phyloP scores from a whole-genome alignment of 108 stramenopile species.

The Cyclotella atomus region DNA sequence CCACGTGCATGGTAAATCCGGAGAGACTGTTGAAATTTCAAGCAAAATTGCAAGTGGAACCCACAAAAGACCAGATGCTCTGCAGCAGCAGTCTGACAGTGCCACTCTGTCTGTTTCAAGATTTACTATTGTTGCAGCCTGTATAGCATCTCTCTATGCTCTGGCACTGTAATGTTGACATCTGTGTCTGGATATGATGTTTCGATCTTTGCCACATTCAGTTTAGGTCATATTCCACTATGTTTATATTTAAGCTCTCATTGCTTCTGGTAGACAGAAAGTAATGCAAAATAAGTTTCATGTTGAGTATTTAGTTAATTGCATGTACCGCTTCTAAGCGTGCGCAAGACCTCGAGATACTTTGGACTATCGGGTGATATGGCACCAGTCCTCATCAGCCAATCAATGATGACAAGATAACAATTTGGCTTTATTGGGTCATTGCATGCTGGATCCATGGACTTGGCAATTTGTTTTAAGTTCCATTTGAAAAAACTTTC shows the following conservation, averaged over 20 bases:
- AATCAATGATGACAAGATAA: slow-evolving; percentile 87
- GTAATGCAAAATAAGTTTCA: not conserved
- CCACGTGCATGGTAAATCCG: not conserved
- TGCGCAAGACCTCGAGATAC: slow-evolving; percentile 78
- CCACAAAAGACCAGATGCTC: slow-evolving; percentile 9
- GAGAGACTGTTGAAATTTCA: not conserved
- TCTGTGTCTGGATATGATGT: not conserved
- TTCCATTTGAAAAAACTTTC: slow-evolving; percentile 82
- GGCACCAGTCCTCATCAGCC: slow-evolving; percentile 60
- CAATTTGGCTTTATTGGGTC: slow-evolving; percentile 94
- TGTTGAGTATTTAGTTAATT: not conserved
- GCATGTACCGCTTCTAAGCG: slow-evolving; percentile 76
- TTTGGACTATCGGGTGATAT: slow-evolving; percentile 74
- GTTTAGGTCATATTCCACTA: not conserved
- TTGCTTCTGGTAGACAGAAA: not conserved
- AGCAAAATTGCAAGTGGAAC: slow-evolving; percentile 8
- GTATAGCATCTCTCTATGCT: not conserved
- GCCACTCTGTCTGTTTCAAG: not conserved
- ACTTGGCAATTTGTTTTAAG: slow-evolving; percentile 61
- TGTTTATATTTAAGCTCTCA: not conserved
- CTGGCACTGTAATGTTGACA: not conserved
- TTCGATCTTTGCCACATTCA: no score
- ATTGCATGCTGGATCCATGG: slow-evolving; percentile 57
- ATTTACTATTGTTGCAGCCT: not conserved
- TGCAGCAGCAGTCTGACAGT: not conserved